Evolutionary conservation across 352 stramenopile species (phyloP).

Genomic region (Globisporangium rhizosaccharum): DNA sequence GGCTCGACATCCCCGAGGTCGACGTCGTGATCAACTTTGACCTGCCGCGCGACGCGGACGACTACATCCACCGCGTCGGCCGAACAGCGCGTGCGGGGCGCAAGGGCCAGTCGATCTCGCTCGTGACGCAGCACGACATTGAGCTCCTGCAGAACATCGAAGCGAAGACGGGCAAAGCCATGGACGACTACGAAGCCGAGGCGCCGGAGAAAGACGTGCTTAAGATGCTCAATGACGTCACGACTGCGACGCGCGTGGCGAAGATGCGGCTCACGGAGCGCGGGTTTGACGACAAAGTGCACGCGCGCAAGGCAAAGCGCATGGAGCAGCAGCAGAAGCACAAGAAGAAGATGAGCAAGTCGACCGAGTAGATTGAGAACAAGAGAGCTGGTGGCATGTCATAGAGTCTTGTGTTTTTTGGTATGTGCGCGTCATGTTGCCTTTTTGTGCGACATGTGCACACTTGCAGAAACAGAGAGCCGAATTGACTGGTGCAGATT

Average conservation of each 20-base stretch:
- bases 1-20: conserved; percentile 95
- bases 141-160: conserved; percentile 95
- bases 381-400: background rate
- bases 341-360: conserved; percentile 13
- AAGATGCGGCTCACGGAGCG: conserved; percentile 90
- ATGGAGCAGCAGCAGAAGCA: conserved; percentile 41
- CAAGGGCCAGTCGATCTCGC: conserved; percentile 88
- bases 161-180: conserved; percentile 81
- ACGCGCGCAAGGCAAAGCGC: conserved; percentile 63
- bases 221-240: conserved; percentile 93
- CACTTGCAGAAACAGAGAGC: background rate
- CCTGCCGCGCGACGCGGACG: conserved; percentile 90
- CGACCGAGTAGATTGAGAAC: background rate
- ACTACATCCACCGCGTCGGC: conserved; percentile 98
- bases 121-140: conserved; percentile 94
- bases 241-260: conserved; percentile 90
- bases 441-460: conserved; percentile 7
- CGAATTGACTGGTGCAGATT: conserved; percentile 11
- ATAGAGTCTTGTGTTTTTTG: background rate
- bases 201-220: conserved; percentile 92
- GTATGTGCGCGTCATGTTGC: conserved; percentile 5
- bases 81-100: conserved; percentile 92
- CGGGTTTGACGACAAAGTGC: conserved; percentile 85
- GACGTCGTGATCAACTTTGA: conserved; percentile 98
- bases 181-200: conserved; percentile 86